Conservation (phyloP, 179 eudicot genomes). For the Nepenthes alata region DNA sequence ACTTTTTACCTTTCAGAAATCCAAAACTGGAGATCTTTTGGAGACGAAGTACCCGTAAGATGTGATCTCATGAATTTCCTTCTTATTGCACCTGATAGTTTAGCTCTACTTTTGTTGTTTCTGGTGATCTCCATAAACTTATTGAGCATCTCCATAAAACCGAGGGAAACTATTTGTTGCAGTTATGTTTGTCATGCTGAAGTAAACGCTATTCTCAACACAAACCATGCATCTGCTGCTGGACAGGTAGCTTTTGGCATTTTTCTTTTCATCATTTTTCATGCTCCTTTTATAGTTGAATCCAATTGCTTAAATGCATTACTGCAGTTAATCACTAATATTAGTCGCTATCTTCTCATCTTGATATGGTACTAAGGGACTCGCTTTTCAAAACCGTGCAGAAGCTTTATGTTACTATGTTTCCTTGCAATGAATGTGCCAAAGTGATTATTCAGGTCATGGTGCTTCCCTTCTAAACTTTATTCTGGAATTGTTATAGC, state of each 20-base stretch:
- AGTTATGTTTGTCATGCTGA: constrained; percentile 98
- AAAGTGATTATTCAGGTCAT: constrained; percentile 87
- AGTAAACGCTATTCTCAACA: constrained; percentile 91
- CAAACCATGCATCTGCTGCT: constrained; percentile 88
- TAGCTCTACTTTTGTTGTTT: neutral
- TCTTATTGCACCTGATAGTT: neutral
- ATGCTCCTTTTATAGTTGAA: no score
- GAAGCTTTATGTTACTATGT: constrained; percentile 95
- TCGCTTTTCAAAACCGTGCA: constrained; percentile 19
- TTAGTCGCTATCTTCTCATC: neutral
- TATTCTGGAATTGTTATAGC: no score
- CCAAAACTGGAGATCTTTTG: constrained; percentile 61
- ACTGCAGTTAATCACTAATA: no score
- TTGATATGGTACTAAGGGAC: neutral
- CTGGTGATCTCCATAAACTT: neutral
- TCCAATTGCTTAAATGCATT: no score
- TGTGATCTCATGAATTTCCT: constrained; percentile 2
- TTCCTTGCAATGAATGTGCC: constrained; percentile 95
- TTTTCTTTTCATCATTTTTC: neutral
- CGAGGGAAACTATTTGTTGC: constrained; percentile 3
- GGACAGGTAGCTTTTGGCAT: constrained; percentile 52
- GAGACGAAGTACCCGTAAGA: constrained; percentile 97
- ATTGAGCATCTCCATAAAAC: neutral
- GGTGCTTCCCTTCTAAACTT: neutral
- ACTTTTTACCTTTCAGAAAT: constrained; percentile 39